Evolutionary conservation across 148 eudicot species (phyloP).

Genomic region (Linanthus parryae): DNA sequence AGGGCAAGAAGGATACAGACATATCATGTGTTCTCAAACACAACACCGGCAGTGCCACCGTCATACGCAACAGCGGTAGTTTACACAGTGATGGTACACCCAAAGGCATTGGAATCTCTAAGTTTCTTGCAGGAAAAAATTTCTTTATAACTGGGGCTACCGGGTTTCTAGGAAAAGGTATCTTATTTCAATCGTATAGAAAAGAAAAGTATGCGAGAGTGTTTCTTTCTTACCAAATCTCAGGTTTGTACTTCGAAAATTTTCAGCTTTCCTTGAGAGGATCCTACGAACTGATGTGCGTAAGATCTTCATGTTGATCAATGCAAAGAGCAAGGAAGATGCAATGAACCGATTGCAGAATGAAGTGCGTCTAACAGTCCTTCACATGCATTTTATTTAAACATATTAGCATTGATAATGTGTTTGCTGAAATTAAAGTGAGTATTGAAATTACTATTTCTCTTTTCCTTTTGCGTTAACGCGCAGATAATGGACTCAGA

Average conservation of each 20-base stretch:
- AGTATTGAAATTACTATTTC: neutral
- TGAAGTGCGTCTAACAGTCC: too few relatives aligned
- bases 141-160: conserved; percentile 1
- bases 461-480: too few relatives aligned
- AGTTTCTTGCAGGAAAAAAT: neutral
- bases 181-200: neutral
- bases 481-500: conserved; percentile 10
- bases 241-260: neutral
- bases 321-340: conserved; percentile 21
- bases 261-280: conserved; percentile 28
- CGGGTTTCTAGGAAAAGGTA: conserved; percentile 6
- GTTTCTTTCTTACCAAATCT: neutral
- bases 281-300: conserved; percentile 18
- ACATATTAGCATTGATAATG: neutral
- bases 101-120: conserved; percentile 1
- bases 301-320: conserved; percentile 21
- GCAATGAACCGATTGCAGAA: conserved; percentile 21
- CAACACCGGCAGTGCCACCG: too few relatives aligned
- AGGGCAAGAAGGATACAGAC: too few relatives aligned
- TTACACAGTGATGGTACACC: too few relatives aligned
- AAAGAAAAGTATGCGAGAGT: neutral
- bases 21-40: too few relatives aligned
- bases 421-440: neutral
- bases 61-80: too few relatives aligned
- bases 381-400: neutral